Percentiles rank a stretch among this genome's conserved stretches.
phyloP scores from a whole-genome alignment of 768 basidiomycete species.

The Mycena capillaripes region DNA sequence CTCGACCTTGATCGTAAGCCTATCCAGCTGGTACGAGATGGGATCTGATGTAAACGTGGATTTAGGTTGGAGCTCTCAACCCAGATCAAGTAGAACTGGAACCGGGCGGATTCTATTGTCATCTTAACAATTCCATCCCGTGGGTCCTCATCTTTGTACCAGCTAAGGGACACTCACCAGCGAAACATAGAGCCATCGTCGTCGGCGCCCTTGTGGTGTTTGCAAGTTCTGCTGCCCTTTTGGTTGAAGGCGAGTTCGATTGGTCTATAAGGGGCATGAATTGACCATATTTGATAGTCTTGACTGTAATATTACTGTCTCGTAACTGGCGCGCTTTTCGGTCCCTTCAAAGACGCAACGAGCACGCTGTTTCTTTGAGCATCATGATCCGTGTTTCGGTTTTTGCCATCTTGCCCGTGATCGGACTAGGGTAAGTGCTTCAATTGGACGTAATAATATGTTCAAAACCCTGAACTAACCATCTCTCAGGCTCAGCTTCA shows the following conservation, averaged over 20 bases:
- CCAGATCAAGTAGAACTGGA: constrained; percentile 17
- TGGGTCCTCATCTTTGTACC: background rate
- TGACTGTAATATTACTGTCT: constrained; percentile 9
- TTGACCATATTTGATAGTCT: background rate
- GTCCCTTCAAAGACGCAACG: constrained; percentile 17
- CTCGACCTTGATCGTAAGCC: constrained; percentile 13
- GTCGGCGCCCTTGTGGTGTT: constrained; percentile 6
- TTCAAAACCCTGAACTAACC: background rate
- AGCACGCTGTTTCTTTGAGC: constrained; percentile 25
- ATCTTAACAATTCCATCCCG: background rate
- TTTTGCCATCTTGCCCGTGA: constrained; percentile 20
- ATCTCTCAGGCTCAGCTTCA: constrained; percentile 16
- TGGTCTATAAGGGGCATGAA: background rate
- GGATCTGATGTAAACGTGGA: too few relatives aligned
- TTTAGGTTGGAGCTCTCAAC: constrained; percentile 9
- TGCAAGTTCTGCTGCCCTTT: background rate
- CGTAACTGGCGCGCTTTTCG: constrained; percentile 30
- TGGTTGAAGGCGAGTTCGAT: constrained; percentile 12
- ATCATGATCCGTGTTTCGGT: constrained; percentile 27
- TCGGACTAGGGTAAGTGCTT: constrained; percentile 10
- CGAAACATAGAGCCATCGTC: background rate
- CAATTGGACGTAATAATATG: background rate
- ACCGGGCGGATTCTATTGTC: constrained; percentile 27
- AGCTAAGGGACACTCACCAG: background rate
- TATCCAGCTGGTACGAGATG: too few relatives aligned